Percentiles rank a stretch among this genome's conserved stretches.
Evolutionary conservation across 495 filamentous ascomycete species (phyloP).

Genomic region (Penicillium coprophilum): DNA sequence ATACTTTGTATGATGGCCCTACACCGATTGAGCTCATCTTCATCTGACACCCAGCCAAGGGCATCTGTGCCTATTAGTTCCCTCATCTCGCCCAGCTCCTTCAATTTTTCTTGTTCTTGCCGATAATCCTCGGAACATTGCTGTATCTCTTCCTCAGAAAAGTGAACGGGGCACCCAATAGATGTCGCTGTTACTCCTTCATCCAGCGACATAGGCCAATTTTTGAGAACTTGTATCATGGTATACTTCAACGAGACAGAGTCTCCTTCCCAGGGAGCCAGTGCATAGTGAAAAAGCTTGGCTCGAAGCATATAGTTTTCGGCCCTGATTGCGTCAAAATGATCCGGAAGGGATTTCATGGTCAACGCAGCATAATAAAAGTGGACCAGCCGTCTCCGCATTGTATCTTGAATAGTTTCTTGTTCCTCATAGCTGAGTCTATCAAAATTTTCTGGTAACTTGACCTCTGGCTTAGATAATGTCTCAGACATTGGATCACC

Average conservation of each 20-base stretch:
- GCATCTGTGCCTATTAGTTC: slow-evolving; percentile 27
- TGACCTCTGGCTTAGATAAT: slow-evolving; percentile 25
- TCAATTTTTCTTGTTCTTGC: slow-evolving; percentile 24
- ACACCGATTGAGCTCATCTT: slow-evolving; percentile 22
- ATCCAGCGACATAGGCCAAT: slow-evolving; percentile 26
- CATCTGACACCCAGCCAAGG: slow-evolving; percentile 30
- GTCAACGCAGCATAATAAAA: slow-evolving; percentile 32
- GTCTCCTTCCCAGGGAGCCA: slow-evolving; percentile 27
- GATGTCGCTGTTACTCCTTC: slow-evolving; percentile 7
- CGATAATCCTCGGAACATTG: slow-evolving; percentile 12
- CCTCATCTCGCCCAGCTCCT: slow-evolving; percentile 29
- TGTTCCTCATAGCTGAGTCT: slow-evolving; percentile 18
- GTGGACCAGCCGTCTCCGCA: slow-evolving; percentile 27
- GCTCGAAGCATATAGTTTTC: slow-evolving; percentile 27
- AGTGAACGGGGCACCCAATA: slow-evolving; percentile 20
- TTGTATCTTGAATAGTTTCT: slow-evolving; percentile 23
- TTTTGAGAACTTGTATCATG: slow-evolving; percentile 17
- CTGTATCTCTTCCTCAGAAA: slow-evolving; percentile 21
- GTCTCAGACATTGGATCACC: slow-evolving; percentile 30
- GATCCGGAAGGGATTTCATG: slow-evolving; percentile 24
- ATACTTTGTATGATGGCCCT: slow-evolving; percentile 24
- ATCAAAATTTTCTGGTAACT: slow-evolving; percentile 25
- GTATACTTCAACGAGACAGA: slow-evolving; percentile 23
- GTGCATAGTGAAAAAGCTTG: slow-evolving; percentile 24
- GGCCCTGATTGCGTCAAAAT: slow-evolving; percentile 26